Conservation (phyloP, 306 rosid species). For the Vigna radiata region DNA sequence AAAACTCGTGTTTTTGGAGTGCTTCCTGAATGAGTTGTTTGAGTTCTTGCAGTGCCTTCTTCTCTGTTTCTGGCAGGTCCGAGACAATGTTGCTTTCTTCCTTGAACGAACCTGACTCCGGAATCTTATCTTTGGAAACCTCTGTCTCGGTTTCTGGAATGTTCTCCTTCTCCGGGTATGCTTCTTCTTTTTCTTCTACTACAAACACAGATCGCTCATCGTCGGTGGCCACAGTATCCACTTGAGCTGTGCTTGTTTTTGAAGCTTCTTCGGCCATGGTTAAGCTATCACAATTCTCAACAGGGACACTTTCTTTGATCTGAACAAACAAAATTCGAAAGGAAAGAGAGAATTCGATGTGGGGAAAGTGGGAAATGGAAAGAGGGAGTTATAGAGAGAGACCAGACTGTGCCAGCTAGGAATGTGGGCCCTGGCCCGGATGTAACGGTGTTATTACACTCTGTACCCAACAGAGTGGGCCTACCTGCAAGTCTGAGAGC, state of each 20-base stretch:
- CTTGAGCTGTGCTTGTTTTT: slow-evolving; percentile 40
- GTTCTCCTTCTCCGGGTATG: slow-evolving; percentile 1
- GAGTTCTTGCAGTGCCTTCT: slow-evolving; percentile 65
- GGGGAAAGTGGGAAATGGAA: slow-evolving; percentile 41
- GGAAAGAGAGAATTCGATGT: neutral
- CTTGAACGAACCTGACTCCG: slow-evolving; percentile 55
- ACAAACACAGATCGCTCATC: slow-evolving; percentile 1
- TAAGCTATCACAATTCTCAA: too few relatives aligned
- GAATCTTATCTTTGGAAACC: slow-evolving; percentile 41
- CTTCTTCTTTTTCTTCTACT: neutral
- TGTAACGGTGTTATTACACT: slow-evolving; percentile 41
- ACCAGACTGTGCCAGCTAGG: slow-evolving; percentile 45
- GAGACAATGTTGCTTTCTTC: slow-evolving; percentile 69
- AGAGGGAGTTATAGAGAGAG: slow-evolving; percentile 7
- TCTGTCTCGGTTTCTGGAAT: slow-evolving; percentile 18
- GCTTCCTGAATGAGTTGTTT: slow-evolving; percentile 63
- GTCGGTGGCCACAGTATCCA: slow-evolving; percentile 38
- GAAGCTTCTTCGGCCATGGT: slow-evolving; percentile 56
- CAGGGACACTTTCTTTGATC: neutral
- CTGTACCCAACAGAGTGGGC: slow-evolving; percentile 24
- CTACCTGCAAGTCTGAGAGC: slow-evolving; percentile 26
- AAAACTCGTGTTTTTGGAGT: slow-evolving; percentile 62
- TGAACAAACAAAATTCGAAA: neutral
- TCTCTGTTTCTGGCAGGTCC: slow-evolving; percentile 62
- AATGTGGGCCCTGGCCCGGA: slow-evolving; percentile 44